phyloP scores from a whole-genome alignment of 176 grass and related monocot genomes.

The Cenchrus americanus region DNA sequence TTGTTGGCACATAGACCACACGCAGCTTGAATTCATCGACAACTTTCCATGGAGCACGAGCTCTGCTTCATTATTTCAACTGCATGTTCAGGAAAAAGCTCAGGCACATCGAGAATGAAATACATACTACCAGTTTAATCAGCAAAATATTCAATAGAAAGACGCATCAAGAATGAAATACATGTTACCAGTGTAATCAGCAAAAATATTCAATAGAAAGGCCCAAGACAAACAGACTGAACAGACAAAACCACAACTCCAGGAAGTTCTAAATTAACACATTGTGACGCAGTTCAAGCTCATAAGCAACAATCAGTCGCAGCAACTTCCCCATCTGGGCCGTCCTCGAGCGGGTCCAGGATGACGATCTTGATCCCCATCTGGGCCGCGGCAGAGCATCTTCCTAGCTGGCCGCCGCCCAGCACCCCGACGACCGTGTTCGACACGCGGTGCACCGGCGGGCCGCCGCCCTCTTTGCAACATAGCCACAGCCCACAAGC shows the following conservation, averaged over 20 bases:
- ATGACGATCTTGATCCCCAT: slow-evolving; percentile 71
- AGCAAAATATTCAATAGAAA: background rate
- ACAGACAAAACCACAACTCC: background rate
- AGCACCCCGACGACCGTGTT: slow-evolving; percentile 74
- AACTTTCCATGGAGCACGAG: slow-evolving; percentile 85
- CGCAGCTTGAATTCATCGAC: slow-evolving; percentile 94
- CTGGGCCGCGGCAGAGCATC: slow-evolving; percentile 90
- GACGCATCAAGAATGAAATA: background rate
- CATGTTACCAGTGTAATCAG: background rate
- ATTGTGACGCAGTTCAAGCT: background rate
- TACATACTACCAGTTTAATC: background rate
- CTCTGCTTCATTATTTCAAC: slow-evolving; percentile 97
- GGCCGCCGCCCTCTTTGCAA: slow-evolving; percentile 40
- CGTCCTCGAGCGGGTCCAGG: slow-evolving; percentile 66
- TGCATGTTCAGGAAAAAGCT: slow-evolving; percentile 39
- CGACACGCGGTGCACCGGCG: slow-evolving; percentile 51
- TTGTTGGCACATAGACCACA: slow-evolving; percentile 78
- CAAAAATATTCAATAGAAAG: background rate
- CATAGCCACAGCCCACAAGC: background rate
- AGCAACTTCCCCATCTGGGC: too few species aligned
- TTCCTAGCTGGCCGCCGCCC: slow-evolving; percentile 80
- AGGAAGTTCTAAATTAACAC: background rate
- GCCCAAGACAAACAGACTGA: background rate
- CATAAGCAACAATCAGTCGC: too few species aligned
- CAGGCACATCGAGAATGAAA: background rate